These are phyloP conservation scores for Cucumis melo DNA, from an alignment of 306 rosid species.

Conservation along the genomic window DNA sequence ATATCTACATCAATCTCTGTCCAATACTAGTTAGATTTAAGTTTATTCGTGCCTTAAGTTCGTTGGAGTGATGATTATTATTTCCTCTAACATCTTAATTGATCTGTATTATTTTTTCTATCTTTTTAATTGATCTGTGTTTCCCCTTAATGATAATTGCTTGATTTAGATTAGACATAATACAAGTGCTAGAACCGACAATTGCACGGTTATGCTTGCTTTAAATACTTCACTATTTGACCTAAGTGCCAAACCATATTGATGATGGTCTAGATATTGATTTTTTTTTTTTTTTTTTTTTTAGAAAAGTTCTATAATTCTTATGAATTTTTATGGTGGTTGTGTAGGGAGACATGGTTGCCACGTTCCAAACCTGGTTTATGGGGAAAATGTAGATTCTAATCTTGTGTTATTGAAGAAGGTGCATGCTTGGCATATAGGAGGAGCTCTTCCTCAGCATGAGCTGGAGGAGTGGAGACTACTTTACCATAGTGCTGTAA, in stretches of 20 bases:
- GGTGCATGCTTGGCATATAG: conserved; percentile 87
- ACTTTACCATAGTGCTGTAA: conserved; percentile 71
- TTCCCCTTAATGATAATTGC: neutral
- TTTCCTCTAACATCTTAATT: neutral
- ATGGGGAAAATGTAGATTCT: conserved; percentile 32
- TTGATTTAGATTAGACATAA: neutral
- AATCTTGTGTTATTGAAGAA: conserved; percentile 42
- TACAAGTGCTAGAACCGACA: neutral
- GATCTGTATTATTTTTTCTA: neutral
- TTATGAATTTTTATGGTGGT: neutral
- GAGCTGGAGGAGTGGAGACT: conserved; percentile 82
- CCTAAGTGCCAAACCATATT: neutral
- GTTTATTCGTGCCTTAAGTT: neutral
- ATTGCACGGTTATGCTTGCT: neutral
- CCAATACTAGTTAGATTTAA: neutral
- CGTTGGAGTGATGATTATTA: neutral
- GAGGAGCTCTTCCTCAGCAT: conserved; percentile 74
- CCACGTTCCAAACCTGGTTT: conserved; percentile 52
- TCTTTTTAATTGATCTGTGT: neutral
- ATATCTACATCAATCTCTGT: neutral
- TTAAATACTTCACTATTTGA: neutral
- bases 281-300: too few relatives aligned
- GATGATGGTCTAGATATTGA: neutral
- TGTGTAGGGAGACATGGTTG: conserved; percentile 57
- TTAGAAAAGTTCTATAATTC: too few relatives aligned